Evolutionary conservation across 495 filamentous ascomycete genomes (phyloP).

Genomic region (Trichoderma reesei): DNA sequence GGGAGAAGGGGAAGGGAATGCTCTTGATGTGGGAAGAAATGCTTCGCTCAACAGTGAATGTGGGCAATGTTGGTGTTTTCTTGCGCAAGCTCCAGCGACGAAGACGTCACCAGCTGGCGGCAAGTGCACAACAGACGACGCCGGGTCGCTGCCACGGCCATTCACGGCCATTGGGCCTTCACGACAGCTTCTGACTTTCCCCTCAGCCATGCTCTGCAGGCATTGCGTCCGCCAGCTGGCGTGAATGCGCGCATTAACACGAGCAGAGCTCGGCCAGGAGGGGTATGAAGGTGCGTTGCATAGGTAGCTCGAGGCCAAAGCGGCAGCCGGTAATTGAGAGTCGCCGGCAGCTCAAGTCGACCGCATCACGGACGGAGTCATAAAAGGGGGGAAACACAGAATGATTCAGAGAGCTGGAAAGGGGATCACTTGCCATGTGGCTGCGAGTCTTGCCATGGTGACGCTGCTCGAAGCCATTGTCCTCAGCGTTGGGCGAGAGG

Average conservation of each 20-base stretch:
- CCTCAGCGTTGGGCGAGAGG: conserved; percentile 49
- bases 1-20: neutral
- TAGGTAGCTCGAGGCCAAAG: neutral
- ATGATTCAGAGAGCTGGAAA: neutral
- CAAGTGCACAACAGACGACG: neutral
- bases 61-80: neutral
- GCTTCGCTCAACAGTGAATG: neutral
- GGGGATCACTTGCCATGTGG: conserved; percentile 73
- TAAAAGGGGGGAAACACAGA: conserved; percentile 6
- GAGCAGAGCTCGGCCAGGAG: neutral
- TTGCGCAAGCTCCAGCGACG: neutral
- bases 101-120: neutral
- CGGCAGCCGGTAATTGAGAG: no score
- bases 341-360: no score
- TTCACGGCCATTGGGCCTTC: no score
- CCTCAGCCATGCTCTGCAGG: neutral
- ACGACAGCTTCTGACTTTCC: no score
- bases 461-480: conserved; percentile 48
- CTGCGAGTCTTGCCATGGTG: conserved; percentile 94
- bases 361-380: no score
- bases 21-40: neutral
- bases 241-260: neutral
- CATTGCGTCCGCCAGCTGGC: neutral
- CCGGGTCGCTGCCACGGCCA: neutral
- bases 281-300: neutral